Conservation (phyloP, 1,139 yeast species). For the Dujonia santamariae region DNA sequence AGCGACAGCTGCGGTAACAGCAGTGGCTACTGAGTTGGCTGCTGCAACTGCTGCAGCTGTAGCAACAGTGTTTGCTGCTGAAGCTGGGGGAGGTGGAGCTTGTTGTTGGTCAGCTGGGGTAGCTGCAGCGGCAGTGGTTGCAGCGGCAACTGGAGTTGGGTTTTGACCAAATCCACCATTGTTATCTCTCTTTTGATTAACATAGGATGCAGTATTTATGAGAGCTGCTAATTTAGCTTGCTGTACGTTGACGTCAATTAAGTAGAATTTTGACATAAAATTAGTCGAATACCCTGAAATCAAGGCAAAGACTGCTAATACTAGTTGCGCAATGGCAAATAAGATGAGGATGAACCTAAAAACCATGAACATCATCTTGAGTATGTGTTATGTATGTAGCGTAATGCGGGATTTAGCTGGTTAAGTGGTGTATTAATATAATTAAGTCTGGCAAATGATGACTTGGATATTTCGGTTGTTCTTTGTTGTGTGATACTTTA, state of each 20-base stretch:
- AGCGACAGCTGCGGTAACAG: conserved; percentile 3
- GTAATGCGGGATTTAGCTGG: neutral
- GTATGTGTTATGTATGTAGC: neutral
- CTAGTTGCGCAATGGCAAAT: conserved; percentile 31
- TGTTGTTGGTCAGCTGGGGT: conserved; percentile 8
- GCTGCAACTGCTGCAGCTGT: conserved; percentile 9
- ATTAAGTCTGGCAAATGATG: neutral
- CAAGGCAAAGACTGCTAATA: conserved; percentile 38
- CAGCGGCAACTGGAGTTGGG: conserved; percentile 1
- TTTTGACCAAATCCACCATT: conserved; percentile 5
- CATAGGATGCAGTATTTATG: conserved; percentile 9
- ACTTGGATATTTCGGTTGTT: neutral
- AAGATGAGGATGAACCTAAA: conserved; percentile 34
- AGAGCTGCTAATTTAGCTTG: conserved; percentile 30
- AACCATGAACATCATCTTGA: conserved; percentile 25
- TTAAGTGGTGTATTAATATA: neutral
- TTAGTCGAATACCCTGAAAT: conserved; percentile 39
- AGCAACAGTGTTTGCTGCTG: neutral
- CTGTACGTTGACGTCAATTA: conserved; percentile 36
- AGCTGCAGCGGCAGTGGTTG: conserved; percentile 5
- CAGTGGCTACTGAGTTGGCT: conserved; percentile 8
- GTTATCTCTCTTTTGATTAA: conserved; percentile 11
- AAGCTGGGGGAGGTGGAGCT: neutral
- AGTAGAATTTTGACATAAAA: conserved; percentile 31
- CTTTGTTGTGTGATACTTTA: neutral